Base-by-base conservation (phyloP, 2,329 filamentous ascomycete genomes). In the Metarhizium guizhouense region DNA sequence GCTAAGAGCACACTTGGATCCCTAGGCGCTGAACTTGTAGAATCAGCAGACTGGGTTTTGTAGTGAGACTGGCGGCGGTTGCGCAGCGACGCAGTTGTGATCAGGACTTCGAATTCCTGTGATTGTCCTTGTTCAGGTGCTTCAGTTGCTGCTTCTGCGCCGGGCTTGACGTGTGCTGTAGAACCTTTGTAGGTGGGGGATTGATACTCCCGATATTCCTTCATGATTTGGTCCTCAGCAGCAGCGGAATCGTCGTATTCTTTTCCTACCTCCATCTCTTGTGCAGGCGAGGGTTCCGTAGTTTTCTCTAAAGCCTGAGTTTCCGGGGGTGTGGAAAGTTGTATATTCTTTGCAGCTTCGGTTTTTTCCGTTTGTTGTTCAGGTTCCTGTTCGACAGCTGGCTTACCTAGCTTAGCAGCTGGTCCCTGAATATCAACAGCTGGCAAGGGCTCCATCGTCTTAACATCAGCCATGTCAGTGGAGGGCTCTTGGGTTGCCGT, bases 1-100 rank as follows among this genome's bases (percentile, higher is more conserved):
- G 66, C 66, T 47, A 71, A 57, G 34, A 58, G 56, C n/a, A 68
- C 53, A 51, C 67, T 69, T 4, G 68, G 66, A 52, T 71, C 68
- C 10, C 56, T 54, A n/a, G 56, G 57, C 25, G 58, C 56, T 36
- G 60, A 59, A 40, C 63, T 60, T 56, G 52, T 56, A 4, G 58
- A 57, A 16, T 64, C 65, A 20, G 56, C 60, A 29, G 64, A 64
- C 58, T 58, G 58, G 16, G 54, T 62, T 54, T 58, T 61, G 48
- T 58, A 58, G 40, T 65, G 38, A 16, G 14, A 16, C 11, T 40
- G 66, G 34, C 61, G 61, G 29, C 64, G 63, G 58, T 66, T 67
- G 36, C 68, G 67, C 30, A 69, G 60, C 16, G 67, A 65, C 52
- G 67, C 66, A 40, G 63, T 61, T 10, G 64, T 63, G 50, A 66